A percentile compares a stretch with the other conserved stretches of the same genome.
These are phyloP conservation scores for Cystobasidiopsis lactophilus DNA, from an alignment of 768 basidiomycete species.

Conservation along the genomic window DNA sequence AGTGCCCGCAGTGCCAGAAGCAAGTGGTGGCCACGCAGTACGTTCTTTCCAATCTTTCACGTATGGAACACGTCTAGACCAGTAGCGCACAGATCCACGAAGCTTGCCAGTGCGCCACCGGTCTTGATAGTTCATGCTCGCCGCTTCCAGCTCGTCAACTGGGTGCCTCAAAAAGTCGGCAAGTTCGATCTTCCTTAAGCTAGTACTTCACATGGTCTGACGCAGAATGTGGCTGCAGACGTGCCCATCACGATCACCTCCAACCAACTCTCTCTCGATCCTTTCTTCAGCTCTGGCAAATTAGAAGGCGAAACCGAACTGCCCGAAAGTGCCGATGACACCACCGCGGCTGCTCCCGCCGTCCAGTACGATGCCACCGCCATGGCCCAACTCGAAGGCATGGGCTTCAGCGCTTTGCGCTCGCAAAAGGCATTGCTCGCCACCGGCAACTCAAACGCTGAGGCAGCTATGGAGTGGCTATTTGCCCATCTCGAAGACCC, in stretches of 20 bases:
- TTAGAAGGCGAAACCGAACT: constrained; percentile 48
- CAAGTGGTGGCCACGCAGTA: constrained; percentile 53
- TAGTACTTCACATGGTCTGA: not conserved
- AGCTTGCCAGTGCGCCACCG: constrained; percentile 69
- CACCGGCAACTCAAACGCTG: constrained; percentile 52
- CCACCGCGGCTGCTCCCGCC: constrained; percentile 23
- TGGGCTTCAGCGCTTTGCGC: constrained; percentile 74
- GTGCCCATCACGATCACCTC: constrained; percentile 56
- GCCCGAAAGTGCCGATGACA: constrained; percentile 32
- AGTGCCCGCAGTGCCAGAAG: constrained; percentile 49
- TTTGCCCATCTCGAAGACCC: constrained; percentile 88
- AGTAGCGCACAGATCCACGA: constrained; percentile 35
- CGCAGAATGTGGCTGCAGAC: no score
- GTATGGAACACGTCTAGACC: not conserved
- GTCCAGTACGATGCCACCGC: constrained; percentile 55
- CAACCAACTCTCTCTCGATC: constrained; percentile 40
- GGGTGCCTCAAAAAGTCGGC: constrained; percentile 93
- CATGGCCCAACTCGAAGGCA: constrained; percentile 51
- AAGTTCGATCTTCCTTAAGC: constrained; percentile 15
- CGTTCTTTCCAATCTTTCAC: constrained; percentile 18
- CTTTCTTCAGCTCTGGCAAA: constrained; percentile 47
- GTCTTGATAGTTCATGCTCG: constrained; percentile 72
- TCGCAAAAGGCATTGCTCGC: constrained; percentile 80
- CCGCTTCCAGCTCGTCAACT: constrained; percentile 84
- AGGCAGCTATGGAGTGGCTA: constrained; percentile 86